phyloP scores from a whole-genome alignment of 345 rosid genomes.

The Rhizophora mangle region DNA sequence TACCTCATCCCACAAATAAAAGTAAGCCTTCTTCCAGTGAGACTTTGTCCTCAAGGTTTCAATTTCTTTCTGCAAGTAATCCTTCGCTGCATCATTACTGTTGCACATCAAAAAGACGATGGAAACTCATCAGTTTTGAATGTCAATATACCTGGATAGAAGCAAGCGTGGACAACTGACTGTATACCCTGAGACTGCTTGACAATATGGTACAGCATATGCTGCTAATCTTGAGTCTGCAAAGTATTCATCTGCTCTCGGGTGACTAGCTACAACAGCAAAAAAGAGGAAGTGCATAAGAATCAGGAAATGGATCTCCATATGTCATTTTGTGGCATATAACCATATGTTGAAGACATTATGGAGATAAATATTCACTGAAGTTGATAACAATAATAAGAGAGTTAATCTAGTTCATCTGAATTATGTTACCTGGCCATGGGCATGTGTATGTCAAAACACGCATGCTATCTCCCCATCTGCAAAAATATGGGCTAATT shows the following conservation, averaged over 20 bases:
- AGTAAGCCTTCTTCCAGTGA: constrained; percentile 97
- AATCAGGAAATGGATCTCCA: constrained; percentile 1
- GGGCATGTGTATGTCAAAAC: constrained; percentile 92
- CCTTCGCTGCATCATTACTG: constrained; percentile 62
- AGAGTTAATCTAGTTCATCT: neutral
- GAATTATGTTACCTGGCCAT: constrained; percentile 72
- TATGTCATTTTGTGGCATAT: neutral
- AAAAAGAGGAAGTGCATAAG: constrained; percentile 9
- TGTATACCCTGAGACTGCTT: constrained; percentile 58
- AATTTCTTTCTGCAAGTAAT: constrained; percentile 78
- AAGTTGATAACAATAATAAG: too few species aligned
- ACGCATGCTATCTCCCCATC: constrained; percentile 95
- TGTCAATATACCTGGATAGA: constrained; percentile 26
- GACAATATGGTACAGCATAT: constrained; percentile 82
- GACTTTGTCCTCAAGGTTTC: constrained; percentile 78
- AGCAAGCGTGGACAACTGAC: constrained; percentile 29
- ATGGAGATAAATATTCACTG: neutral
- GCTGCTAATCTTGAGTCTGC: constrained; percentile 91
- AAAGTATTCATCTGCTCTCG: constrained; percentile 79
- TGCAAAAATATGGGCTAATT: constrained; percentile 92
- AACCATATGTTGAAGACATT: neutral
- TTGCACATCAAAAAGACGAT: constrained; percentile 38
- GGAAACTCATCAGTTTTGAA: constrained; percentile 33
- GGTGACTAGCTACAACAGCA: constrained; percentile 71
- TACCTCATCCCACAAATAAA: constrained; percentile 99